A percentile compares a stretch with the other conserved stretches of the same genome.
phyloP scores from a whole-genome alignment of 2,329 filamentous ascomycete species.

The Sarocladium oryzae region DNA sequence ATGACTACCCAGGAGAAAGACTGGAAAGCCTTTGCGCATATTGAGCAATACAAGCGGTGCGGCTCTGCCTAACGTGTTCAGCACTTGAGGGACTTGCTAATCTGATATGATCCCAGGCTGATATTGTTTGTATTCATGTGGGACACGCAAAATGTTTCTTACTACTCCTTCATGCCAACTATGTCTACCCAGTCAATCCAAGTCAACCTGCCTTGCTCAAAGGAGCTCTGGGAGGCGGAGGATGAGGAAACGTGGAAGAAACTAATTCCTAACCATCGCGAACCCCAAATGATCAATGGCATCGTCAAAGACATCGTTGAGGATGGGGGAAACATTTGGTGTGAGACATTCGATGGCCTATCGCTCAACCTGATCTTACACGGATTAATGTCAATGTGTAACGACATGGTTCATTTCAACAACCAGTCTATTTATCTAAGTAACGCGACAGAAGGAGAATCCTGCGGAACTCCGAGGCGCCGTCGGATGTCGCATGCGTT shows the following conservation, averaged over 20 bases:
- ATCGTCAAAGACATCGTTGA: slow-evolving; percentile 1
- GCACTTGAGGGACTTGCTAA: no score
- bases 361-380: slow-evolving; percentile 51
- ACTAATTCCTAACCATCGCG: background rate
- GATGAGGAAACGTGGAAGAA: slow-evolving; percentile 36
- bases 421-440: slow-evolving; percentile 5
- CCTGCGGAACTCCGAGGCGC: slow-evolving; percentile 35
- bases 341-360: slow-evolving; percentile 37
- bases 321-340: background rate
- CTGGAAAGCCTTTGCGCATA: slow-evolving; percentile 47
- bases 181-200: slow-evolving; percentile 60
- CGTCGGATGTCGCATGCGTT: slow-evolving; percentile 46
- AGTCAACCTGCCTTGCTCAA: slow-evolving; percentile 47
- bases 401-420: slow-evolving; percentile 41
- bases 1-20: slow-evolving; percentile 14
- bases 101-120: no score
- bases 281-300: background rate
- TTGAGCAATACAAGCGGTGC: slow-evolving; percentile 52
- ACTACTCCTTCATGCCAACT: slow-evolving; percentile 58
- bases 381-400: slow-evolving; percentile 55
- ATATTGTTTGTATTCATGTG: slow-evolving; percentile 59
- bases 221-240: slow-evolving; percentile 50
- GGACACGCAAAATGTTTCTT: slow-evolving; percentile 58
- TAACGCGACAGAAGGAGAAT: background rate
- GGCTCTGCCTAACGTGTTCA: background rate